Percentiles rank a stretch among this genome's conserved stretches.
These are phyloP conservation scores for Syzygium syzygioides DNA, from an alignment of 441 rosid genomes.

Conservation along the genomic window DNA sequence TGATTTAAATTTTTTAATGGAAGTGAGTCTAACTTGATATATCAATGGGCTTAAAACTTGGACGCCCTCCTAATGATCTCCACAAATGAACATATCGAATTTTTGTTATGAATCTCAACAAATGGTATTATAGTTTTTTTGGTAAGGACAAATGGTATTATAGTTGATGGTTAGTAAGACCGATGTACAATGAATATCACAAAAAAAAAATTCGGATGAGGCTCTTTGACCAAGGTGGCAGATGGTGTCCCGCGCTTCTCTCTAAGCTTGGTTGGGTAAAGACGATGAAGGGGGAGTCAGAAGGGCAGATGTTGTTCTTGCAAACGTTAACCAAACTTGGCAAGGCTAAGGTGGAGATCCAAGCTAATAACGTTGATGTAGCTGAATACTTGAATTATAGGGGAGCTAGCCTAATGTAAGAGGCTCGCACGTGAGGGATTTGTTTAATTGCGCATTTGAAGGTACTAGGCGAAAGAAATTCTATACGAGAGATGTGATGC, in stretches of 20 bases:
- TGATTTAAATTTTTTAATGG: neutral
- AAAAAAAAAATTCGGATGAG: neutral
- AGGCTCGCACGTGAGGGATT: neutral
- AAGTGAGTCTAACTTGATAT: neutral
- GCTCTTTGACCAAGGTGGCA: neutral
- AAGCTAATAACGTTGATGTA: neutral
- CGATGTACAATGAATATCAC: neutral
- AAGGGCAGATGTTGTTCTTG: neutral
- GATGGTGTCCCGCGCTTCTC: neutral
- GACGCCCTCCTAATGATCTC: neutral
- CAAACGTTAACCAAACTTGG: neutral
- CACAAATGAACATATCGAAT: neutral
- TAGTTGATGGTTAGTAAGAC: neutral
- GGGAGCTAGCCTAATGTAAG: neutral
- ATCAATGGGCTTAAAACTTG: neutral
- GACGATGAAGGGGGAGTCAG: neutral
- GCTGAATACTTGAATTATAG: neutral
- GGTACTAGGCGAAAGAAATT: too few species aligned
- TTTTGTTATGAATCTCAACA: neutral
- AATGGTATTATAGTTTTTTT: neutral
- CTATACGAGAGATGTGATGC: too few species aligned
- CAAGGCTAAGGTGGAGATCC: neutral
- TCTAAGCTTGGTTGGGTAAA: neutral
- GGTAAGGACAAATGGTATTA: too few species aligned
- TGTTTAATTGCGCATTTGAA: too few species aligned